phyloP scores from a whole-genome alignment of 768 basidiomycete genomes.

The Dioszegia aurantiaca region DNA sequence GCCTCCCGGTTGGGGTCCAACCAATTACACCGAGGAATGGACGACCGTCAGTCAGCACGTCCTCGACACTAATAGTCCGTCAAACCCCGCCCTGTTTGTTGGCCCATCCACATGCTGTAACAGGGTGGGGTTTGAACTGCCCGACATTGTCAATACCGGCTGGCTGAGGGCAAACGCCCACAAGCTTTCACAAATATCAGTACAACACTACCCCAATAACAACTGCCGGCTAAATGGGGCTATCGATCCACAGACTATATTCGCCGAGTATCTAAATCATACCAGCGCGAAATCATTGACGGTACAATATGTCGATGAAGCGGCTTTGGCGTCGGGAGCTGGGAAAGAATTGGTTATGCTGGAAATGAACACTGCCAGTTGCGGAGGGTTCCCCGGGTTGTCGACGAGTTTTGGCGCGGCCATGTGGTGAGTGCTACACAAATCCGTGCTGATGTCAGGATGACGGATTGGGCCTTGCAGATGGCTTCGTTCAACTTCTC shows the following conservation, averaged over 20 bases:
- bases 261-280: constrained; percentile 63
- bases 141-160: constrained; percentile 49
- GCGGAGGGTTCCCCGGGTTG: constrained; percentile 59
- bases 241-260: constrained; percentile 54
- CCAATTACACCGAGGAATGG: constrained; percentile 61
- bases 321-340: constrained; percentile 53
- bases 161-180: constrained; percentile 45
- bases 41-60: constrained; percentile 56
- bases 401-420: constrained; percentile 64
- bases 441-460: constrained; percentile 29
- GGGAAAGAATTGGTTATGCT: constrained; percentile 62
- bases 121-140: constrained; percentile 56
- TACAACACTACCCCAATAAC: constrained; percentile 52
- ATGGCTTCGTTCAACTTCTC: constrained; percentile 61
- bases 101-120: constrained; percentile 65
- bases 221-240: constrained; percentile 52
- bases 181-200: constrained; percentile 45
- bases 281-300: constrained; percentile 58
- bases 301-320: constrained; percentile 58
- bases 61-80: constrained; percentile 52
- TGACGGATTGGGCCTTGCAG: constrained; percentile 60
- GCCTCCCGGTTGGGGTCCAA: constrained; percentile 41
- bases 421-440: constrained; percentile 59
- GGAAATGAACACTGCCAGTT: constrained; percentile 65
- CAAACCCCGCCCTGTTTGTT: constrained; percentile 57